Evolutionary conservation across 106 monocot genomes (phyloP), one percentile per base, ranked within the genome.

Genomic region (Platanthera guangdongensis): DNA sequence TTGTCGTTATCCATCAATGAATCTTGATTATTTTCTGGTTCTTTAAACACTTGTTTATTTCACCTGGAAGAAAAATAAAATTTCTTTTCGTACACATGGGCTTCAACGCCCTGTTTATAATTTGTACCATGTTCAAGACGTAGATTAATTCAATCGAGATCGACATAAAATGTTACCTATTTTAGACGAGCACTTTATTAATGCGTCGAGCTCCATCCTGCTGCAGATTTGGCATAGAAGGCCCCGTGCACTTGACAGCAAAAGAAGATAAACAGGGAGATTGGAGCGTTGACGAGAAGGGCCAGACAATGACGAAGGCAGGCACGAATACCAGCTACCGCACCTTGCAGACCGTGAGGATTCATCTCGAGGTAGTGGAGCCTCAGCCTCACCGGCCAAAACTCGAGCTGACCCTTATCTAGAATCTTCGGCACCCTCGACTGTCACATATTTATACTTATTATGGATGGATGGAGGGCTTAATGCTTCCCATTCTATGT

Each of bases 321-420:
- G 84, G 89, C 15, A 88, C 91, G 68, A 78, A 75, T 73, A 63
- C 78, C 57, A 81, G 63, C 22, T 93, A 84, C 65, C 52, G 73
- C 39, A 68, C 89, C 51, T 79, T 97, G 79, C 96, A 97, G 80
- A 80, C 87, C 0, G 93, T 97, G 16, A 87, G 52, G 81, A 86
- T 97, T 75, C 96, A 93, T 77, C 79, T 97, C 87, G 96, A 97
- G 81, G 93, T 97, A n/a, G 91, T 93, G 4, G 97, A 99, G 67
- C 93, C 86, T 11, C 94, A 94, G 65, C 89, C 94, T 22, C 83
- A 94, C 81, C 83, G 97, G 75, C 93, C 93, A n/a, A 94, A 99
- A 82, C 87, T 99, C 51, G 86, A 99, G 69, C 91, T 99, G 12
- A 90, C 86, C 10, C 88, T 94, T 39, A 73, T 86, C 39, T 85